These are phyloP conservation scores for Kitagawia praeruptora DNA, from an alignment of 129 eudicot genomes.

Conservation along the genomic window DNA sequence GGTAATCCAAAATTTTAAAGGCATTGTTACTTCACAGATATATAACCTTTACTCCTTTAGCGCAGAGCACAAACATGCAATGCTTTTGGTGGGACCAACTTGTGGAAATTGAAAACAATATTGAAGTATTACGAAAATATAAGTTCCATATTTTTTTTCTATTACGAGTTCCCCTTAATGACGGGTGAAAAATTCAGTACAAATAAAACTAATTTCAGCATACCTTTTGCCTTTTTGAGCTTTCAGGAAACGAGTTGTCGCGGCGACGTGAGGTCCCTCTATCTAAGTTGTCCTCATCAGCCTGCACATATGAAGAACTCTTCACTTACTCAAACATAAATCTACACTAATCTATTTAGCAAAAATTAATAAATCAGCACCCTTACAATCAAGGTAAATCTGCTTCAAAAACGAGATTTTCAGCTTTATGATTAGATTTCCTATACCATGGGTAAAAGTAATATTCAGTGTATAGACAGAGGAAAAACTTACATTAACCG, in stretches of 20 bases:
- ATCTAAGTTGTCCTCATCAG: conserved; percentile 27
- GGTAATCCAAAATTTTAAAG: no score
- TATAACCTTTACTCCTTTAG: no score
- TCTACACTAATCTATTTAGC: no score
- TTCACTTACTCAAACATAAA: not conserved
- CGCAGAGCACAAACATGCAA: no score
- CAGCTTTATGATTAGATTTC: not conserved
- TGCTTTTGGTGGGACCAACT: no score
- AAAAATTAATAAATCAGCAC: no score
- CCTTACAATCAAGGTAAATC: not conserved
- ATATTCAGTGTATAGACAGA: no score
- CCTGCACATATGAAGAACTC: conserved; percentile 25
- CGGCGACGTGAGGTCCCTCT: conserved; percentile 32
- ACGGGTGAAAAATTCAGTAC: not conserved
- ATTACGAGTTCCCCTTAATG: not conserved
- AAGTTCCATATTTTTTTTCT: not conserved
- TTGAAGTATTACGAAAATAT: no score
- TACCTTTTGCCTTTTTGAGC: conserved; percentile 63
- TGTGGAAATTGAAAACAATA: no score
- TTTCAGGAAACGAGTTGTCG: conserved; percentile 25
- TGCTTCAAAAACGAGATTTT: not conserved
- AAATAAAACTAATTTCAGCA: not conserved
- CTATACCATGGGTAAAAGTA: not conserved
- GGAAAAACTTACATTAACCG: conserved; percentile 6
- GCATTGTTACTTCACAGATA: no score